Evolutionary conservation across 768 basidiomycete genomes (phyloP), one percentile per base, ranked within the genome.

Genomic region (Podaxis pistillaris): DNA sequence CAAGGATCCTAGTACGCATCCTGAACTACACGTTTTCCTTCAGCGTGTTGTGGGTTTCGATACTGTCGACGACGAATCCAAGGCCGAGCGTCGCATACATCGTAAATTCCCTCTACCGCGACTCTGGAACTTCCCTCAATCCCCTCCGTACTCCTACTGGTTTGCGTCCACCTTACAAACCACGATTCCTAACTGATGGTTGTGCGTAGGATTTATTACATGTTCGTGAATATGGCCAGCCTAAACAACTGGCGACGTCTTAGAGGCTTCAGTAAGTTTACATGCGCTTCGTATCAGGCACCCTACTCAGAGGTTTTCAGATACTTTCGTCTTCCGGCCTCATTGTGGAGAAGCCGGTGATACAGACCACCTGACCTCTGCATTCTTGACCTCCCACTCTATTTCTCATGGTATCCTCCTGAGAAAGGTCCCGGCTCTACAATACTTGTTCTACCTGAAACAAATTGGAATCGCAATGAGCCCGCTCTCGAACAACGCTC

Each of bases 391-490:
- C 0, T 91, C 96, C 1, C 96, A 98, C 71, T 98, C 96, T 0
- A 98, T 99, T 71, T 98, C 97, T 9, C 97, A 99, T 70, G 97
- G 97, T n/a, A 99, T 99, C 73, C 81, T 98, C 19, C 84, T 99
- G 8, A 90, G 97, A 63, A 99, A 99, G 75, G 96, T 99, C 4
- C 97, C 97, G 0, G 96, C 96, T 1, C 77, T 99, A 51, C 94
- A 96, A 70, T 99, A 99, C 72, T 85, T 99, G 13, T 99, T 95
- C 77, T 99, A 98, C 74, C 82, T 99, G 66, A 96, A 94, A 76
- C 97, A 98, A 77, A 98, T 98, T 65, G 96, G 97, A 33, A 84
- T 99, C 17, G 97, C 97, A 1, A 99, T 99, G 97, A 95, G 93
- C 70, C 97, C 97, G 2, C 76, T 99, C 51, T 97, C 94, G 75